Evolutionary conservation across 2,329 filamentous ascomycete genomes (phyloP).

Genomic region (Diplodia sapinea): DNA sequence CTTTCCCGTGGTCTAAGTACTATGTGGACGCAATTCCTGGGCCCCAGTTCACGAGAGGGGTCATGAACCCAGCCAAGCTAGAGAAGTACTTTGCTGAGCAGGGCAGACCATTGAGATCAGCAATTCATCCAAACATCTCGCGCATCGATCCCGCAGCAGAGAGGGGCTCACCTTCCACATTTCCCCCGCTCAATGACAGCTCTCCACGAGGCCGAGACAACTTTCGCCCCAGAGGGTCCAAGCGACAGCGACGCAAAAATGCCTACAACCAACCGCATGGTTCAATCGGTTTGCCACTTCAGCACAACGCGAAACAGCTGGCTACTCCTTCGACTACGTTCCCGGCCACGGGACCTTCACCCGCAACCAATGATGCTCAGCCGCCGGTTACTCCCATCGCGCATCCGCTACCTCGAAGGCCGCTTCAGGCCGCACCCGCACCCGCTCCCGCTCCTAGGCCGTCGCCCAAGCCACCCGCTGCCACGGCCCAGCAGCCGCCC

Average conservation of each 20-base stretch:
- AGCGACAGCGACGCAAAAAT: not conserved
- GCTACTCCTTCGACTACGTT: not conserved
- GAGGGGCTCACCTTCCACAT: not conserved
- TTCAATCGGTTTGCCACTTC: not conserved
- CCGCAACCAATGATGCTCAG: not conserved
- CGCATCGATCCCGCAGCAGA: not conserved
- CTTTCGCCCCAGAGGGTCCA: not conserved
- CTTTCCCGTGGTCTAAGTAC: conserved; percentile 42
- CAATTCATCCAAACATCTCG: not conserved
- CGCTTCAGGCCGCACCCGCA: not conserved
- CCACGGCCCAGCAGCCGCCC: not conserved
- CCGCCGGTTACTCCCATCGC: not conserved
- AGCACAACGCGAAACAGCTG: not conserved
- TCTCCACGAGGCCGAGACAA: not conserved
- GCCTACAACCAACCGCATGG: not conserved
- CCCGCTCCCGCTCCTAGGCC: not conserved
- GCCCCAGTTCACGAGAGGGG: conserved; percentile 38
- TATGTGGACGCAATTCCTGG: conserved; percentile 44
- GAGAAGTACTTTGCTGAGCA: conserved; percentile 28
- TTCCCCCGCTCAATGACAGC: not conserved
- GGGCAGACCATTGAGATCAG: not conserved
- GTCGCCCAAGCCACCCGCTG: not conserved
- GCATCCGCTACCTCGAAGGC: not conserved
- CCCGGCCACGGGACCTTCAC: not conserved
- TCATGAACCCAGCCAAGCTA: conserved; percentile 34